phyloP scores from a whole-genome alignment of 106 monocot species.

The Narthecium ossifragum region DNA sequence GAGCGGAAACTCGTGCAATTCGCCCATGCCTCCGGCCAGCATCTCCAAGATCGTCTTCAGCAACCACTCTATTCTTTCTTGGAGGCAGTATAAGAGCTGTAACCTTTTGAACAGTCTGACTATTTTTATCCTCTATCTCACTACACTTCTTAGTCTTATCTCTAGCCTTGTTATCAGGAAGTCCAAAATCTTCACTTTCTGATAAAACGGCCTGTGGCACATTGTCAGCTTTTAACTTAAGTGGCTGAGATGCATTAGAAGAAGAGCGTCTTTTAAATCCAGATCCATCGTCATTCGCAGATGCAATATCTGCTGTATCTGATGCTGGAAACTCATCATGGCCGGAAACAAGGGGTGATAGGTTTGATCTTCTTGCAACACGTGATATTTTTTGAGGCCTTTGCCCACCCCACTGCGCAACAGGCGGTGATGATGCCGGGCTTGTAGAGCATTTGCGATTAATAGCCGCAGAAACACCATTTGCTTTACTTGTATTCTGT shows the following conservation, averaged over 20 bases:
- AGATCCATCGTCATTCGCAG: constrained; percentile 17
- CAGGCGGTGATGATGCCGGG: constrained; percentile 48
- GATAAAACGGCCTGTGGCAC: constrained; percentile 18
- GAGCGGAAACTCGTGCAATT: constrained; percentile 20
- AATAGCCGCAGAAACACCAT: constrained; percentile 18
- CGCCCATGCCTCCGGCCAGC: constrained; percentile 31
- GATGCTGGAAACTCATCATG: constrained; percentile 28
- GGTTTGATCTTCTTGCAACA: constrained; percentile 57
- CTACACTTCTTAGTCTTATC: constrained; percentile 38
- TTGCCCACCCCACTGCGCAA: constrained; percentile 48
- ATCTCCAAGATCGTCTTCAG: constrained; percentile 45
- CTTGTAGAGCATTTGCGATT: constrained; percentile 41
- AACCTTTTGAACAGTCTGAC: constrained; percentile 32
- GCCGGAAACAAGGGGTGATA: constrained; percentile 30
- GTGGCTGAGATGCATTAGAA: constrained; percentile 25
- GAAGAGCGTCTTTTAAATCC: constrained; percentile 10
- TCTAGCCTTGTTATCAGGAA: constrained; percentile 35
- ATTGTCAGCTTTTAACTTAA: constrained; percentile 30
- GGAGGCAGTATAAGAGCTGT: constrained; percentile 16
- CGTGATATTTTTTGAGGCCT: constrained; percentile 46
- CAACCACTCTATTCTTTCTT: constrained; percentile 43
- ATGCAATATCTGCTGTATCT: constrained; percentile 17
- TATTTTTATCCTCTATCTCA: constrained; percentile 30
- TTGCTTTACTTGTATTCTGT: constrained; percentile 24
- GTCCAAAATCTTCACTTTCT: constrained; percentile 44